Evolutionary conservation across 169 alveolate species (phyloP).

Genomic region (Eimeria brunetti): DNA sequence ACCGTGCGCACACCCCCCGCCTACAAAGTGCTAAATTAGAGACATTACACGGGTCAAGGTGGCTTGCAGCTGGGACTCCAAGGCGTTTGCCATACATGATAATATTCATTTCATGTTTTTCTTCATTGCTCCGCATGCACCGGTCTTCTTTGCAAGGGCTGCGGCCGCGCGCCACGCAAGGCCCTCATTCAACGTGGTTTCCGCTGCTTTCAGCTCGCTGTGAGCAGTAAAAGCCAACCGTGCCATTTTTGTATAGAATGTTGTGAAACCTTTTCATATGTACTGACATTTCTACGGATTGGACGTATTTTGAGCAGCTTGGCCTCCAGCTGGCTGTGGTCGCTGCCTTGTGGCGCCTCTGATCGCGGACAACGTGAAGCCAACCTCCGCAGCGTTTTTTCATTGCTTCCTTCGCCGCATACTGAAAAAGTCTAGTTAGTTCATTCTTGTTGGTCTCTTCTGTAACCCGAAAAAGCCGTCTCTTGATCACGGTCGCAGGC

Average conservation of each 20-base stretch:
- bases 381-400: neutral
- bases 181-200: constrained; percentile 7
- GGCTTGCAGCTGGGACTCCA: neutral
- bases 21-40: neutral
- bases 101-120: constrained; percentile 1
- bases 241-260: neutral
- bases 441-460: neutral
- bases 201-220: neutral
- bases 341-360: constrained; percentile 44
- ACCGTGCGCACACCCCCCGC: constrained; percentile 1
- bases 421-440: neutral
- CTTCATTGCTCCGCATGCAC: constrained; percentile 32
- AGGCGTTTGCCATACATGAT: neutral
- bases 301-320: neutral
- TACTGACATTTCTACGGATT: neutral
- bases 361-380: neutral
- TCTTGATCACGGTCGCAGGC: neutral
- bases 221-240: neutral
- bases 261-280: neutral
- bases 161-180: constrained; percentile 58
- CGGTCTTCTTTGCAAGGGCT: constrained; percentile 40
- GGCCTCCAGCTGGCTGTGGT: constrained; percentile 33
- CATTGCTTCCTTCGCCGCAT: neutral
- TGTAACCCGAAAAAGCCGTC: neutral
- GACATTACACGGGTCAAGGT: neutral